phyloP scores from a whole-genome alignment of 768 basidiomycete genomes.

The Psilocybe tampanensis region DNA sequence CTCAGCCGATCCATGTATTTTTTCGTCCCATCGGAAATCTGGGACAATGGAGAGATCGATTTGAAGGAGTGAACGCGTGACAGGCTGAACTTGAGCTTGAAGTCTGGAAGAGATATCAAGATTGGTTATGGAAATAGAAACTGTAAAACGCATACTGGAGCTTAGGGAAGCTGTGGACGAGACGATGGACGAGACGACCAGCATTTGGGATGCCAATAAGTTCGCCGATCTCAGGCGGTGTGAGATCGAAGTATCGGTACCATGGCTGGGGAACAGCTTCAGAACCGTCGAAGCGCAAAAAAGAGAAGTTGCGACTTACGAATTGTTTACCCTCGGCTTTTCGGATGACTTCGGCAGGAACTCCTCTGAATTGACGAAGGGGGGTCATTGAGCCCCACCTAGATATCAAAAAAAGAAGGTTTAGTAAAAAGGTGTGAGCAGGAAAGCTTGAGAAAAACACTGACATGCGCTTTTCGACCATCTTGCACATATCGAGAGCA shows the following conservation, averaged over 20 bases:
- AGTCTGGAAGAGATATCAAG: constrained; percentile 45
- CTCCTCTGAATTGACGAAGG: constrained; percentile 91
- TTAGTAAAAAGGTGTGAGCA: not conserved
- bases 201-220: constrained; percentile 93
- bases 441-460: constrained; percentile 23
- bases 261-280: constrained; percentile 60
- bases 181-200: constrained; percentile 86
- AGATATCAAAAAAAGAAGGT: not conserved
- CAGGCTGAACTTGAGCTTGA: constrained; percentile 95
- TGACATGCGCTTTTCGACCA: constrained; percentile 87
- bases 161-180: constrained; percentile 97
- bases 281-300: not conserved
- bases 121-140: not conserved
- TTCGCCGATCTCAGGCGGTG: constrained; percentile 92
- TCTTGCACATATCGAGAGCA: constrained; percentile 93
- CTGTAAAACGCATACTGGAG: constrained; percentile 54
- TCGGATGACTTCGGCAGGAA: constrained; percentile 80
- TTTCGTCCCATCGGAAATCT: constrained; percentile 99
- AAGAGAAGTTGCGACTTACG: constrained; percentile 45
- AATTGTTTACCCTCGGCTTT: constrained; percentile 99
- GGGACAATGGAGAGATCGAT: constrained; percentile 94
- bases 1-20: constrained; percentile 86
- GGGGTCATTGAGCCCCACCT: constrained; percentile 99
- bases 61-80: constrained; percentile 89
- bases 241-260: constrained; percentile 96